Conservation (phyloP, 495 filamentous ascomycete species). For the Lasiosphaeria miniovina region DNA sequence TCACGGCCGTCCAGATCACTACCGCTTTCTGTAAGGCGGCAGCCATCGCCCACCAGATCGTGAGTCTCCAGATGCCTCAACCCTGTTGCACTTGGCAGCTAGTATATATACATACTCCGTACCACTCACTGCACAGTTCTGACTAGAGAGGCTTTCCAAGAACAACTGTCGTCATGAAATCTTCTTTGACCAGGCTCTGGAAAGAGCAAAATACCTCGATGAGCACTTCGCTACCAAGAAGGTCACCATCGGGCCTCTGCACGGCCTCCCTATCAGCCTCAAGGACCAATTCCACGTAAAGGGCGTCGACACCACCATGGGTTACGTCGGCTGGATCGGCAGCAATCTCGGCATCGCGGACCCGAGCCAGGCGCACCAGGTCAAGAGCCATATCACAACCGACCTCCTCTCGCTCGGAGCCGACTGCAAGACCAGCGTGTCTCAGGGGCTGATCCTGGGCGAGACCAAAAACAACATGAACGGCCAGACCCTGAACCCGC, state of each 20-base stretch:
- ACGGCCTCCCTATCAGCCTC: constrained; percentile 64
- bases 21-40: background rate
- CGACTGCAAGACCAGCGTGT: no score
- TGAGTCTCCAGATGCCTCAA: constrained; percentile 10
- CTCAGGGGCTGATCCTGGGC: constrained; percentile 40
- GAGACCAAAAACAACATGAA: constrained; percentile 64
- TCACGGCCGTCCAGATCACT: background rate
- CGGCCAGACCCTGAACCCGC: constrained; percentile 62
- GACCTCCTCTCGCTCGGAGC: constrained; percentile 10
- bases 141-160: constrained; percentile 1
- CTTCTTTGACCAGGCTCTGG: constrained; percentile 59
- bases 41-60: constrained; percentile 43
- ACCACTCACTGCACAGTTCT: background rate
- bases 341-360: constrained; percentile 50
- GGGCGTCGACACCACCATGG: constrained; percentile 48
- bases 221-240: constrained; percentile 44
- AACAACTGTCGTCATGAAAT: constrained; percentile 65
- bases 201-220: constrained; percentile 58
- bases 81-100: no score
- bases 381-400: no score
- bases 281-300: constrained; percentile 67
- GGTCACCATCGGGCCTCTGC: constrained; percentile 56
- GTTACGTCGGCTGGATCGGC: constrained; percentile 33
- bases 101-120: background rate
- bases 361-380: no score